These are phyloP conservation scores for Saturnispora serradocipensis DNA, from an alignment of 805 yeast species.

Conservation along the genomic window DNA sequence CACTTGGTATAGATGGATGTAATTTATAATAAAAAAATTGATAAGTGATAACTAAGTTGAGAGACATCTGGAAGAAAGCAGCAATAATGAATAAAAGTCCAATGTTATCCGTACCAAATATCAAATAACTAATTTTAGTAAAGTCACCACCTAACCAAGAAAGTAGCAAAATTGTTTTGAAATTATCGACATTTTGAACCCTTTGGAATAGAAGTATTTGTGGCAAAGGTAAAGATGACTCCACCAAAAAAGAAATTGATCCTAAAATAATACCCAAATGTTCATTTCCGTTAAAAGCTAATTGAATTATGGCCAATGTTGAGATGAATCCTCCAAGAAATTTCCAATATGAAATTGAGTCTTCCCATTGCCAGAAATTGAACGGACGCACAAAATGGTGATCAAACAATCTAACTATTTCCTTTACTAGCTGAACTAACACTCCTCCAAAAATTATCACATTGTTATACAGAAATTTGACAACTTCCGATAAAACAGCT, in stretches of 20 bases:
- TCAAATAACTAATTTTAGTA: constrained; percentile 61
- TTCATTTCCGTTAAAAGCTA: constrained; percentile 19
- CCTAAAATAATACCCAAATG: constrained; percentile 26
- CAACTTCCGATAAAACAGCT: constrained; percentile 5
- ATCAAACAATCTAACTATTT: constrained; percentile 54
- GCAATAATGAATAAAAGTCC: constrained; percentile 58
- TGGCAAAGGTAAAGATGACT: constrained; percentile 66
- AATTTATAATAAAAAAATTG: constrained; percentile 59
- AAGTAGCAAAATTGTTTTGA: constrained; percentile 61
- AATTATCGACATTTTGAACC: constrained; percentile 63
- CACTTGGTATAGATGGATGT: constrained; percentile 1
- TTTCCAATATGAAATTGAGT: constrained; percentile 19
- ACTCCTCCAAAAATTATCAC: constrained; percentile 10
- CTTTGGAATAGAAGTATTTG: constrained; percentile 65
- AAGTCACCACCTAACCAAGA: constrained; percentile 90
- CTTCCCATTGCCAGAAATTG: constrained; percentile 78
- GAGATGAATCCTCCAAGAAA: constrained; percentile 41
- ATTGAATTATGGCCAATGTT: constrained; percentile 15
- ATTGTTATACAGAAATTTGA: constrained; percentile 14
- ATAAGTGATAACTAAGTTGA: constrained; percentile 64
- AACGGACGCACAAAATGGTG: constrained; percentile 57
- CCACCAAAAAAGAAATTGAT: constrained; percentile 46
- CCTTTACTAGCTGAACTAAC: constrained; percentile 22
- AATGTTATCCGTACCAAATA: constrained; percentile 68
- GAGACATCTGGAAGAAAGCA: constrained; percentile 67